Percentiles rank a stretch among this genome's conserved stretches.
These are phyloP conservation scores for Entomortierella chlamydospora DNA, from an alignment of 192 early-diverging fungal genomes.

Conservation along the genomic window DNA sequence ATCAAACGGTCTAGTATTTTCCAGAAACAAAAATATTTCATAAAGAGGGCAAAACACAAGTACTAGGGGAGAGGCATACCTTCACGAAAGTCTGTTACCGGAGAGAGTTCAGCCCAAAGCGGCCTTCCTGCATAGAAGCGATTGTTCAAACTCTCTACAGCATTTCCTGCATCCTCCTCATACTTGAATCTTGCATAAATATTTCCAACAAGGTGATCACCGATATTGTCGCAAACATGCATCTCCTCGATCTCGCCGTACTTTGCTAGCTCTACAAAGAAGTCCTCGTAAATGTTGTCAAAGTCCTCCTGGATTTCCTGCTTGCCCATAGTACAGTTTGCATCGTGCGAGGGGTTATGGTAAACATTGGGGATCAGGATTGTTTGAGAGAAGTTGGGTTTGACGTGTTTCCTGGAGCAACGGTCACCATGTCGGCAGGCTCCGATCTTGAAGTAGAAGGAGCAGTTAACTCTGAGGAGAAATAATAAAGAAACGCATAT, in stretches of 20 bases:
- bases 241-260: constrained; percentile 98
- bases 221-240: constrained; percentile 98
- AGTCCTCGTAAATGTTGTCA: constrained; percentile 96
- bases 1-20: background rate
- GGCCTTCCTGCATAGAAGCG: constrained; percentile 95
- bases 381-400: constrained; percentile 96
- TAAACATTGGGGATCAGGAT: constrained; percentile 95
- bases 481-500: background rate
- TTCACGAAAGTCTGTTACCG: constrained; percentile 97
- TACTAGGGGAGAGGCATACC: background rate
- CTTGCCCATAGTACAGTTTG: constrained; percentile 71
- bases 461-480: constrained; percentile 87
- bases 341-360: constrained; percentile 87
- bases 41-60: background rate
- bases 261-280: constrained; percentile 95
- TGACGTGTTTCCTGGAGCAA: constrained; percentile 96
- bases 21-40: background rate
- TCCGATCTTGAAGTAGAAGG: constrained; percentile 99
- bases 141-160: constrained; percentile 92
- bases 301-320: constrained; percentile 88
- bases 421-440: constrained; percentile 98
- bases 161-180: constrained; percentile 94
- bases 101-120: constrained; percentile 95
- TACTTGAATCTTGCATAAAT: constrained; percentile 93
- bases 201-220: constrained; percentile 97